phyloP scores from a whole-genome alignment of 495 filamentous ascomycete genomes.

The Melanomma pulvis-pyrius region DNA sequence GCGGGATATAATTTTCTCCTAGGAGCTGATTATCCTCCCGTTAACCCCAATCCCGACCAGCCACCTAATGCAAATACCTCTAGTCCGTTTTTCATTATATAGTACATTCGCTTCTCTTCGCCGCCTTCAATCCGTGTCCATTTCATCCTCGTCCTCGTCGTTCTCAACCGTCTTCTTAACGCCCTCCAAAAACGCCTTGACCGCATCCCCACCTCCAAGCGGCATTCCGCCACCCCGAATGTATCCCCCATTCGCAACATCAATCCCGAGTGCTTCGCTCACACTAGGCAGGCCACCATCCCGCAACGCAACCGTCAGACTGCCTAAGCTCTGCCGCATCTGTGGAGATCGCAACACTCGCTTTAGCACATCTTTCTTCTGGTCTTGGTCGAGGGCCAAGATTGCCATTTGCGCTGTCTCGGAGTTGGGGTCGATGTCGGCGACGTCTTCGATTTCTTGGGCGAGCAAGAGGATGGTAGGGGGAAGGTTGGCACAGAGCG shows the following conservation, averaged over 20 bases:
- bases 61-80: neutral
- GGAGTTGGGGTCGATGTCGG: conserved; percentile 62
- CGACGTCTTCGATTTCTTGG: conserved; percentile 62
- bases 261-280: conserved; percentile 78
- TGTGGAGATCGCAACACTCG: conserved; percentile 89
- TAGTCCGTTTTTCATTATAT: neutral
- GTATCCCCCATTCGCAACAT: conserved; percentile 79
- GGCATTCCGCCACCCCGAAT: conserved; percentile 73
- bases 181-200: conserved; percentile 87
- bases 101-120: neutral
- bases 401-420: conserved; percentile 70
- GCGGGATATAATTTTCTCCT: neutral
- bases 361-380: conserved; percentile 81
- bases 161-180: conserved; percentile 75
- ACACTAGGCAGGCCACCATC: conserved; percentile 93
- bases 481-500: conserved; percentile 76
- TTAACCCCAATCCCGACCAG: neutral
- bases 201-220: conserved; percentile 83
- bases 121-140: conserved; percentile 30
- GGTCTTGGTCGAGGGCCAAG: conserved; percentile 68
- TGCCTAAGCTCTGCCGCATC: conserved; percentile 81
- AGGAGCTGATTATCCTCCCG: neutral
- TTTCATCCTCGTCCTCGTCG: conserved; percentile 48
- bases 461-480: conserved; percentile 70
- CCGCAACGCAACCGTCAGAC: conserved; percentile 81